These are phyloP conservation scores for Citrus mangshanensis DNA, from an alignment of 345 rosid species.

Conservation along the genomic window DNA sequence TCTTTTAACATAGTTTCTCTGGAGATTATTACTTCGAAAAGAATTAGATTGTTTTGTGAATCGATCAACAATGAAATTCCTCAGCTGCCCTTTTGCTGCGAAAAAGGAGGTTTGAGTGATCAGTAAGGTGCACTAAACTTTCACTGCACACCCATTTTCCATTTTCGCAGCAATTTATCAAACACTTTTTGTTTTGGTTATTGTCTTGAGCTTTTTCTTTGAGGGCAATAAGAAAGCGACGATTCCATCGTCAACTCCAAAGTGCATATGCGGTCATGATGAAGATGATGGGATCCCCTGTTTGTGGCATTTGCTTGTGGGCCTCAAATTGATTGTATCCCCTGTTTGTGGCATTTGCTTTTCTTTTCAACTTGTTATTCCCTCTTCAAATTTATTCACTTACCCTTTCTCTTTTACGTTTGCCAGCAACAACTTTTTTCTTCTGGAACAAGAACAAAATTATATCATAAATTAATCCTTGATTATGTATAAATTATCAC, in stretches of 20 bases:
- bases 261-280: not conserved
- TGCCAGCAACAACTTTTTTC: not conserved
- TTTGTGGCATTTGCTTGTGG: conserved; percentile 39
- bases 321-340: conserved; percentile 25
- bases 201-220: not conserved
- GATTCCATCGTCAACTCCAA: not conserved
- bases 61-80: not conserved
- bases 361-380: not conserved
- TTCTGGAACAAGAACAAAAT: not conserved
- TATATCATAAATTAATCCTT: no score
- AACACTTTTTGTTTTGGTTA: not conserved
- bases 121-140: not conserved
- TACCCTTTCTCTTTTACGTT: not conserved
- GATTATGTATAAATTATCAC: no score
- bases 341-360: conserved; percentile 26
- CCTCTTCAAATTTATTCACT: not conserved
- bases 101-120: not conserved
- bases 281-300: conserved; percentile 5
- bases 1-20: no score
- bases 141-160: not conserved
- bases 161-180: not conserved
- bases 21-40: no score
- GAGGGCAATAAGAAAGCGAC: not conserved
- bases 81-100: not conserved
- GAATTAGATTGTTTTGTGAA: not conserved